A percentile compares a stretch with the other conserved stretches of the same genome.
Evolutionary conservation across 1,284 basidiomycete species (phyloP).

Genomic region (Ustilago shanxiensis): DNA sequence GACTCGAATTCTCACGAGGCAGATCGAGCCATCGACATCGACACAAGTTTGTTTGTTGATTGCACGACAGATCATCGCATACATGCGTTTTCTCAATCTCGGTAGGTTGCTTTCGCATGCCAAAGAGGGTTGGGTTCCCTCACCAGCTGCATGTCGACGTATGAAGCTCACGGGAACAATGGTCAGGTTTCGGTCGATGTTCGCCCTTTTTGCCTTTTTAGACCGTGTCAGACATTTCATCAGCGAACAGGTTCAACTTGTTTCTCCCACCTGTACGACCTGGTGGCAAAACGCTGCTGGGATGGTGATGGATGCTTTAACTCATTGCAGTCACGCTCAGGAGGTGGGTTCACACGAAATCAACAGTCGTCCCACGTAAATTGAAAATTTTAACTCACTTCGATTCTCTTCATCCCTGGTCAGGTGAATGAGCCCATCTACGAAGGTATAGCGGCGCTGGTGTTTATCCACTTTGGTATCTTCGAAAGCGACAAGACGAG

Average conservation of each 20-base stretch:
- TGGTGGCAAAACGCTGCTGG: conserved; percentile 5
- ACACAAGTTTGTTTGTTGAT: conserved; percentile 10
- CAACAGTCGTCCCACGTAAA: not conserved
- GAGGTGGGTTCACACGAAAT: not conserved
- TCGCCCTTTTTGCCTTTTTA: not conserved
- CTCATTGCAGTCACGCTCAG: not conserved
- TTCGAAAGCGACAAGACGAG: not conserved
- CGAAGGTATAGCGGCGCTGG: conserved; percentile 14
- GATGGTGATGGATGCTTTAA: conserved; percentile 11
- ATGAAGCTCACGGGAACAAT: conserved; percentile 3
- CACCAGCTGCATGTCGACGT: not conserved
- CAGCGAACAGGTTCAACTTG: not conserved
- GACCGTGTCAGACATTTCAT: conserved; percentile 17
- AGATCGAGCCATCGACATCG: conserved; percentile 13
- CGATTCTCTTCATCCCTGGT: not conserved
- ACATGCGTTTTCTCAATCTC: conserved; percentile 29
- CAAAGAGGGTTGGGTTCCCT: not conserved
- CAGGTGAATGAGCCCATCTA: conserved; percentile 12
- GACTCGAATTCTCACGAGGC: not conserved
- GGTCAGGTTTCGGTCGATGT: not conserved
- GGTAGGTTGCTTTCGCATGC: conserved; percentile 7
- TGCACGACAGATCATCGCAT: conserved; percentile 22
- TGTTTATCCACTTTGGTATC: conserved; percentile 24
- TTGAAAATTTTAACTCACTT: not conserved
- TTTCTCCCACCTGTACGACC: not conserved